These are phyloP conservation scores for Solanum gandarillasii DNA, from an alignment of 257 asterid species.

Conservation along the genomic window DNA sequence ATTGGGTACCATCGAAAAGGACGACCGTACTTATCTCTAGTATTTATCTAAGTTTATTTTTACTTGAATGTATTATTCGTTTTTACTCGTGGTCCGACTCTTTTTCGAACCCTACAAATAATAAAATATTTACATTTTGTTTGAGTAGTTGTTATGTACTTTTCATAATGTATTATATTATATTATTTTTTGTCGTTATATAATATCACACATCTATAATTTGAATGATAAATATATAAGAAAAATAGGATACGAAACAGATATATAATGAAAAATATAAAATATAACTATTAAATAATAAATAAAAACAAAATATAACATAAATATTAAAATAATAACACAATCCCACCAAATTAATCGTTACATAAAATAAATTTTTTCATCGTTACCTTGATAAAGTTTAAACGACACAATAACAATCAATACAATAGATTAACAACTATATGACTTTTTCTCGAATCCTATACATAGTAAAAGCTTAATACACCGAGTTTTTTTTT, in stretches of 20 bases:
- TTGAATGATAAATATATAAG: too few species aligned
- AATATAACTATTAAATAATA: too few species aligned
- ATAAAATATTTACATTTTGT: neutral
- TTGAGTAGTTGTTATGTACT: neutral
- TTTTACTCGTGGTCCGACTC: neutral
- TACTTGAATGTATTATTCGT: neutral
- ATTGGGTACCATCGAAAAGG: conserved; percentile 35
- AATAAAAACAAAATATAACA: rapidly evolving
- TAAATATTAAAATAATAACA: too few species aligned
- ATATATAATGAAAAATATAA: too few species aligned
- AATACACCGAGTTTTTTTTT: neutral
- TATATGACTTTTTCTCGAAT: neutral
- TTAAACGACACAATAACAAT: too few species aligned
- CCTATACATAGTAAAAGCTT: too few species aligned
- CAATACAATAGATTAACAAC: too few species aligned
- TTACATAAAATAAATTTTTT: too few species aligned
- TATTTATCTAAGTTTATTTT: neutral
- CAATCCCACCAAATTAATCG: rapidly evolving
- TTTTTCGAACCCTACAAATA: neutral
- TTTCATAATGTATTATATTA: too few species aligned
- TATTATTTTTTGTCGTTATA: too few species aligned
- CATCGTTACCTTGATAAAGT: too few species aligned
- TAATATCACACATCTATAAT: rapidly evolving
- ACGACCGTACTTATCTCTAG: conserved; percentile 41
- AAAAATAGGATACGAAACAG: too few species aligned